These are phyloP conservation scores for Elaeis guineensis DNA, from an alignment of 176 grass and related monocot genomes.

Conservation along the genomic window DNA sequence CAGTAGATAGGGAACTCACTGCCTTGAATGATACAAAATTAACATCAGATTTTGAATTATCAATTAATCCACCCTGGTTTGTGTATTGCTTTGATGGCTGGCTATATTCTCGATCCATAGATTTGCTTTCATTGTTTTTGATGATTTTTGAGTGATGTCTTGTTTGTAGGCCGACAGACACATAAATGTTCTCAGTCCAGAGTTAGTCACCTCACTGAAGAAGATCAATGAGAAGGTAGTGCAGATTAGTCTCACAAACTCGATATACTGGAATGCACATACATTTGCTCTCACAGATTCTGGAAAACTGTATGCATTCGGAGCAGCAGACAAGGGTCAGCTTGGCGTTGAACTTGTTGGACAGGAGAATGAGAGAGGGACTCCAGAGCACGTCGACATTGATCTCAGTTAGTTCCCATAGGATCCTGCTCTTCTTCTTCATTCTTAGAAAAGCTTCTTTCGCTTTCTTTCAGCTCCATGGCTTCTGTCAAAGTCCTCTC, in stretches of 20 bases:
- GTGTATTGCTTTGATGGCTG: too few relatives aligned
- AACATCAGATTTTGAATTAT: too few relatives aligned
- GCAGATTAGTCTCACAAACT: slow-evolving; percentile 44
- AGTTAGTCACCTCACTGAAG: slow-evolving; percentile 79
- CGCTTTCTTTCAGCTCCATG: neutral
- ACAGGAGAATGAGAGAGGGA: slow-evolving; percentile 66
- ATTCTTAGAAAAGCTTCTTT: slow-evolving; percentile 6
- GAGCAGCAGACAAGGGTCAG: slow-evolving; percentile 75
- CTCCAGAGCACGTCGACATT: slow-evolving; percentile 53
- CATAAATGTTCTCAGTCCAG: slow-evolving; percentile 53
- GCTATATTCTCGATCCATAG: too few relatives aligned
- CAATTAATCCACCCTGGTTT: too few relatives aligned
- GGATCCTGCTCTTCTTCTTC: neutral
- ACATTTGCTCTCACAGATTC: slow-evolving; percentile 85
- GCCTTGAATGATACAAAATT: too few relatives aligned
- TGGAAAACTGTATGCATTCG: slow-evolving; percentile 70
- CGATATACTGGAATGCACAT: slow-evolving; percentile 90
- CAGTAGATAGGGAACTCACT: too few relatives aligned
- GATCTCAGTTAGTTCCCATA: slow-evolving; percentile 39
- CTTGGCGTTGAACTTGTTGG: slow-evolving; percentile 66
- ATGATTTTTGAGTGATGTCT: neutral
- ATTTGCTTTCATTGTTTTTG: too few relatives aligned
- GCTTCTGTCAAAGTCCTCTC: neutral
- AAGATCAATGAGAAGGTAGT: slow-evolving; percentile 27
- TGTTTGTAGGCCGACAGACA: slow-evolving; percentile 70